Conservation (phyloP, 345 rosid species). For the Aethionema arabicum region DNA sequence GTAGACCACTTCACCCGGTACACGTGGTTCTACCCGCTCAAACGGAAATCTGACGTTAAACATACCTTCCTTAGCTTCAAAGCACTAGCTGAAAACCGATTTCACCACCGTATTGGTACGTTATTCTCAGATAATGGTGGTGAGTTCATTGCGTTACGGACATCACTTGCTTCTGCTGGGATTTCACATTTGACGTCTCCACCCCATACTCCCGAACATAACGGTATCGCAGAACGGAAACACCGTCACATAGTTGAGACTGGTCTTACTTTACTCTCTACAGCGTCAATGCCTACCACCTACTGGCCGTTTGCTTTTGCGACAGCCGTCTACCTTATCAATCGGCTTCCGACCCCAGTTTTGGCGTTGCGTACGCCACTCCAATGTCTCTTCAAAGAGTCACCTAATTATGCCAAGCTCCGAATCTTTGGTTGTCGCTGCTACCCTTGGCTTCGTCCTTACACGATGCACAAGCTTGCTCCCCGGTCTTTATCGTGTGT, state of each 20-base stretch:
- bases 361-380: background rate
- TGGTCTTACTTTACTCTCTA: background rate
- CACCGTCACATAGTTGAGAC: background rate
- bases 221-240: background rate
- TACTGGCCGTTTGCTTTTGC: background rate
- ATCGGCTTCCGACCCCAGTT: no score
- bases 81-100: background rate
- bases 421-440: background rate
- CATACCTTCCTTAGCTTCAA: no score
- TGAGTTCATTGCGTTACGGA: background rate
- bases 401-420: background rate
- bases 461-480: background rate
- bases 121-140: background rate
- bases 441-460: constrained; percentile 11
- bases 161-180: background rate
- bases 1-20: no score
- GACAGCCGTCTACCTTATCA: background rate
- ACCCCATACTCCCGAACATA: background rate
- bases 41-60: background rate
- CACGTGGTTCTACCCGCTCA: no score
- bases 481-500: background rate
- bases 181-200: background rate
- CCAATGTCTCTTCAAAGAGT: background rate
- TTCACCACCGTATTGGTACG: background rate
- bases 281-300: background rate